Evolutionary conservation across 177 flowering plant genomes (phyloP).

Genomic region (Vitis hybrid): DNA sequence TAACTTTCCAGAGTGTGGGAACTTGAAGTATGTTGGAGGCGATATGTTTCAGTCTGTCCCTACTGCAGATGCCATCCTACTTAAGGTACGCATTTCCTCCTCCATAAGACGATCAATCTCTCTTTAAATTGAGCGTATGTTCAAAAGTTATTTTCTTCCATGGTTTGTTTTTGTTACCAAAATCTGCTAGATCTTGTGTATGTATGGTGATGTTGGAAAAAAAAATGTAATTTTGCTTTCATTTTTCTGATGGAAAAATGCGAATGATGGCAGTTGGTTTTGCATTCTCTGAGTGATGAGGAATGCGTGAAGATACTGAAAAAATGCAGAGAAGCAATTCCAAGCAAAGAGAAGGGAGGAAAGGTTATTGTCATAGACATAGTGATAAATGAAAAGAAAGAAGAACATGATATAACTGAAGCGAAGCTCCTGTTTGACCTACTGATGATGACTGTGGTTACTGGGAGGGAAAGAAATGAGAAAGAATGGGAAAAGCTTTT

Average conservation of each 20-base stretch:
- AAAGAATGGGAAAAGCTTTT: neutral
- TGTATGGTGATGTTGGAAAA: neutral
- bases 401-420: neutral
- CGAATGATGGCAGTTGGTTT: neutral
- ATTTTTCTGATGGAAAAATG: neutral
- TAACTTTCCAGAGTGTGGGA: conserved; percentile 1
- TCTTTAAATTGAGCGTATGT: too few species aligned
- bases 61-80: conserved; percentile 10
- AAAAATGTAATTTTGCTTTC: neutral
- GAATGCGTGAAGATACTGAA: neutral
- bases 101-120: too few species aligned
- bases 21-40: conserved; percentile 12
- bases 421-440: neutral
- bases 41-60: conserved; percentile 20
- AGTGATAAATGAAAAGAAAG: neutral
- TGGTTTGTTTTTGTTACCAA: too few species aligned
- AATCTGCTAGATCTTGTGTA: too few species aligned
- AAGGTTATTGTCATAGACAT: too few species aligned
- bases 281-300: neutral
- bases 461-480: neutral
- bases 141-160: too few species aligned
- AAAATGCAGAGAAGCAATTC: too few species aligned
- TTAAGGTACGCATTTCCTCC: too few species aligned
- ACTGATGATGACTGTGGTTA: neutral
- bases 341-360: too few species aligned